These are phyloP conservation scores for Pogostemon cablin DNA, from an alignment of 257 asterid species.

Conservation along the genomic window DNA sequence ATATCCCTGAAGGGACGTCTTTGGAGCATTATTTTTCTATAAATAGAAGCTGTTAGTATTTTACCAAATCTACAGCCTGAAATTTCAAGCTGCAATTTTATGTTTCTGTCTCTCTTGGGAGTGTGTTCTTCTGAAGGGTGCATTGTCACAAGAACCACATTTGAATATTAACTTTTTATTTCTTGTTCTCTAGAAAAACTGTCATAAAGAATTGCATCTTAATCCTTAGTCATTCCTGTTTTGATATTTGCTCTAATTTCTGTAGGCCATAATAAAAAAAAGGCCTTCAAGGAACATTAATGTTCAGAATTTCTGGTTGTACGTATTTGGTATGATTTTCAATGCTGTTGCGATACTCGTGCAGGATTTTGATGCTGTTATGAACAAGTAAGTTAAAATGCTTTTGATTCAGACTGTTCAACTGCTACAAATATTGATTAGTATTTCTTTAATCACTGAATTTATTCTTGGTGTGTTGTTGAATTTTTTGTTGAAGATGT, in stretches of 20 bases:
- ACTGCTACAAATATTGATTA: slow-evolving; percentile 7
- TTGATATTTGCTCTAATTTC: slow-evolving; percentile 36
- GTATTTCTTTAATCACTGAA: slow-evolving; percentile 22
- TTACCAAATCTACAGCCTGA: slow-evolving; percentile 21
- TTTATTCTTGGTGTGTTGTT: slow-evolving; percentile 23
- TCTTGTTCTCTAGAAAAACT: slow-evolving; percentile 1
- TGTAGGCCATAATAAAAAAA: slow-evolving; percentile 89
- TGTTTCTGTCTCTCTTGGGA: too few relatives aligned
- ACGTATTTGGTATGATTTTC: slow-evolving; percentile 97
- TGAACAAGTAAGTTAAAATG: slow-evolving; percentile 65
- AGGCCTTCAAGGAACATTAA: slow-evolving; percentile 97
- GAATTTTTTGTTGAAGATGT: slow-evolving; percentile 14
- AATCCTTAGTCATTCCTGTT: slow-evolving; percentile 23
- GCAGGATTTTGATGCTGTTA: slow-evolving; percentile 93
- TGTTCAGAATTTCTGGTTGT: slow-evolving; percentile 99
- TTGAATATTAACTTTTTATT: slow-evolving; percentile 8
- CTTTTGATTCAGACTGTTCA: slow-evolving; percentile 25
- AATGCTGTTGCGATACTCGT: slow-evolving; percentile 80
- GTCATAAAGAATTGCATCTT: slow-evolving; percentile 12
- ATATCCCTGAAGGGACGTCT: neutral
- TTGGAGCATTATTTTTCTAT: slow-evolving; percentile 15
- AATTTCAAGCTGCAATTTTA: slow-evolving; percentile 4
- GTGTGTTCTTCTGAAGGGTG: neutral
- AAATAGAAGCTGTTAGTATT: slow-evolving; percentile 6
- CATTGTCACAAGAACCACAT: slow-evolving; percentile 11